Evolutionary conservation across 805 yeast species (phyloP), one percentile per base, ranked within the genome.

Genomic region (Hanseniaspora pseudoguilliermondii): DNA sequence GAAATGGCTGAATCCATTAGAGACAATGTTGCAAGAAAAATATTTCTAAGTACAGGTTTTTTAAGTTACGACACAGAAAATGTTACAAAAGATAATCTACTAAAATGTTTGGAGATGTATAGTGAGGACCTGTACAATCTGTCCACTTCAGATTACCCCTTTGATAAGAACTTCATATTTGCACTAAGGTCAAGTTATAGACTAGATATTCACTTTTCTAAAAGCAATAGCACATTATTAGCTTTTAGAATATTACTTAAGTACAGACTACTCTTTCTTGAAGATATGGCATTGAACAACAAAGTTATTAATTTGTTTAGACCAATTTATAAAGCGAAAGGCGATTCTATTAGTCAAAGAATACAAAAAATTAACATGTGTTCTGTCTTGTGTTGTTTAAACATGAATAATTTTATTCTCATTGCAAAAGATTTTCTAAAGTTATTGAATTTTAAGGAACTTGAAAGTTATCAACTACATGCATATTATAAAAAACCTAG

Each of bases 321-420:
- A n/a, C 49, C 49, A 13, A 5, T 7, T 11, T 25, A 35, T 20
- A 38, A 25, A 4, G 41, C 18, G 2, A 39, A 38, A 15, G 16
- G 18, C 5, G 49, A 44, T 4, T 18, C 13, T 13, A 13, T 23
- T 15, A n/a, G n/a, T 8, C n/a, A 35, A 25, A 23, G 29, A 20
- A 5, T 51, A 13, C 40, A 39, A 44, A 51, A 51, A 44, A 43
- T 51, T 5, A 51, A 51, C 29, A 43, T 51, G 49, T 51, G 55
- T 18, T 46, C 49, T 34, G 44, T 51, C 7, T 25, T 51, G 8
- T 51, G 27, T n/a, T 46, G 39, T 21, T 32, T 46, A 15, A 32
- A 46, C 20, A 25, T 46, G 7, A 29, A 32, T 11, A 46, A 46
- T 6, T 15, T 36, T 10, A 43, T 18, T 20, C 32, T 11, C 16